These are phyloP conservation scores for Oldenlandia corymbosa DNA, from an alignment of 257 asterid genomes.

Conservation along the genomic window DNA sequence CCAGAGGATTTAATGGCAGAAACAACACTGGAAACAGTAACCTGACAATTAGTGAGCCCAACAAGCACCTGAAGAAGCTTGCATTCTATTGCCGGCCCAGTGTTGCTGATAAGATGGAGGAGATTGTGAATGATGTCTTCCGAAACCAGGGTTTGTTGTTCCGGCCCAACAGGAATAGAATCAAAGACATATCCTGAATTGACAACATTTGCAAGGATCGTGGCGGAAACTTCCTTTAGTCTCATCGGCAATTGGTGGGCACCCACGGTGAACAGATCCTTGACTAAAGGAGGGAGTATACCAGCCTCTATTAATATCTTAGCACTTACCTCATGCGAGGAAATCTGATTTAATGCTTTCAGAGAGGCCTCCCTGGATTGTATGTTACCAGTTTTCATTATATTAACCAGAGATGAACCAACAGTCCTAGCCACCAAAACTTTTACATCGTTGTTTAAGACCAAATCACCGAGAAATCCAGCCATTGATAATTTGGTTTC, in stretches of 20 bases:
- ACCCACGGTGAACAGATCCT: slow-evolving; percentile 77
- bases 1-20: slow-evolving; percentile 85
- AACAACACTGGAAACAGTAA: slow-evolving; percentile 60
- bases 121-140: slow-evolving; percentile 75
- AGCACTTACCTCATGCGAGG: slow-evolving; percentile 80
- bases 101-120: slow-evolving; percentile 81
- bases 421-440: slow-evolving; percentile 65
- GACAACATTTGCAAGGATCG: slow-evolving; percentile 76
- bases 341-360: slow-evolving; percentile 78
- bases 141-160: slow-evolving; percentile 72
- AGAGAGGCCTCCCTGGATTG: slow-evolving; percentile 81
- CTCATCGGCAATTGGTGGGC: slow-evolving; percentile 61
- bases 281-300: slow-evolving; percentile 88
- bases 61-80: slow-evolving; percentile 90
- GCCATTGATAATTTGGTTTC: slow-evolving; percentile 91
- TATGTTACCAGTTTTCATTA: slow-evolving; percentile 51
- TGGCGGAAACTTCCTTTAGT: slow-evolving; percentile 83
- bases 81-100: slow-evolving; percentile 90
- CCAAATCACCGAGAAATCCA: slow-evolving; percentile 75
- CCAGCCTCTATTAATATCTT: slow-evolving; percentile 78
- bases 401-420: slow-evolving; percentile 72
- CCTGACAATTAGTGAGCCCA: slow-evolving; percentile 64
- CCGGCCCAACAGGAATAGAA: slow-evolving; percentile 63
- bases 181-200: slow-evolving; percentile 77
- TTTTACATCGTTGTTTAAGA: slow-evolving; percentile 67